These are phyloP conservation scores for Nelumbo lutea DNA, from an alignment of 164 flowering plant genomes.

Conservation along the genomic window DNA sequence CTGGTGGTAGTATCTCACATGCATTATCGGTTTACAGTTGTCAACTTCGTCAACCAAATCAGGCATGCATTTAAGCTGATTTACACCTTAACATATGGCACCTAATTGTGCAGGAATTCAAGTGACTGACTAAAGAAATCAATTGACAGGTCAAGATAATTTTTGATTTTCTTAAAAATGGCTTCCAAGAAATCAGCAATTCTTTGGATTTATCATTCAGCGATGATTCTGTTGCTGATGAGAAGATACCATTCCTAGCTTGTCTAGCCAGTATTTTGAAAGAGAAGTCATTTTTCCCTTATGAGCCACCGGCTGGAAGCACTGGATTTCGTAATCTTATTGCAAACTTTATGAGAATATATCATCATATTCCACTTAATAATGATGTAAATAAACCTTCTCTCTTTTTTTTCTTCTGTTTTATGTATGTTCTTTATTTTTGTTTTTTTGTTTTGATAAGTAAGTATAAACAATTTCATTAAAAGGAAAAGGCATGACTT, in stretches of 20 bases:
- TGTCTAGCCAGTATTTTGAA: constrained; percentile 74
- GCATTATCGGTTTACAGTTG: constrained; percentile 95
- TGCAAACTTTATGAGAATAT: constrained; percentile 79
- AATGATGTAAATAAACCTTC: constrained; percentile 54
- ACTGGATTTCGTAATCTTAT: constrained; percentile 67
- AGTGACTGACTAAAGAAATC: constrained; percentile 13
- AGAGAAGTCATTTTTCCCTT: constrained; percentile 61
- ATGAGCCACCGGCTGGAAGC: constrained; percentile 93
- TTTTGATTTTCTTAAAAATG: constrained; percentile 87
- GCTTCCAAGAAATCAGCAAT: constrained; percentile 80
- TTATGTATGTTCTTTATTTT: background rate
- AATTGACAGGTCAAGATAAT: constrained; percentile 76
- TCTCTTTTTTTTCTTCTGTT: background rate
- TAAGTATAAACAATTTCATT: too few species aligned
- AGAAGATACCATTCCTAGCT: constrained; percentile 95
- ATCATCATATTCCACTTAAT: constrained; percentile 79
- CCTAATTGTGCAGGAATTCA: background rate
- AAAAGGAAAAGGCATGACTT: background rate
- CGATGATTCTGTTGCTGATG: constrained; percentile 96
- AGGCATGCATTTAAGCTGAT: constrained; percentile 32
- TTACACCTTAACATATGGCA: constrained; percentile 6
- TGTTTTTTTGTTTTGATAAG: background rate
- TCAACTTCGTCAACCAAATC: constrained; percentile 90
- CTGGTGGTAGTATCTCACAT: constrained; percentile 95
- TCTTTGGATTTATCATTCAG: constrained; percentile 87